Percentiles rank a stretch among this genome's conserved stretches.
Evolutionary conservation across 768 basidiomycete species (phyloP).

Genomic region (Clathrus columnatus): DNA sequence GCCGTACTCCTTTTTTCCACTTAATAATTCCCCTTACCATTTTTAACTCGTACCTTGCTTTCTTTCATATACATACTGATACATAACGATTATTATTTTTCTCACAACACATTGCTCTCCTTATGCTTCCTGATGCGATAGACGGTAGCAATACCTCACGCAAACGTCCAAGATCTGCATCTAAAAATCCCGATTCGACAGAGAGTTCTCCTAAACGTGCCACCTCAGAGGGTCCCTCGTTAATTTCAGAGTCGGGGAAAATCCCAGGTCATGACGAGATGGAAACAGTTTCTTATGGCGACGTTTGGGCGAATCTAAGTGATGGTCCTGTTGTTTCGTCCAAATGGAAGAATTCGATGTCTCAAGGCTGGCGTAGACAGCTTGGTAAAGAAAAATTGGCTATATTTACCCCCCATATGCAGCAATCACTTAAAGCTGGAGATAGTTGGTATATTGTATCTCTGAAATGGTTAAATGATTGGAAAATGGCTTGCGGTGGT

Average conservation of each 20-base stretch:
- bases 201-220: conserved; percentile 64
- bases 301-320: conserved; percentile 35
- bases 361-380: conserved; percentile 18
- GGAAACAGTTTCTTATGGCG: conserved; percentile 6
- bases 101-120: not conserved
- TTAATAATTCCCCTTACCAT: not conserved
- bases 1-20: conserved; percentile 1
- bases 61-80: not conserved
- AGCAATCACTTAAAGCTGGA: conserved; percentile 45
- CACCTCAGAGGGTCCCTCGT: conserved; percentile 53
- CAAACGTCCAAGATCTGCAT: conserved; percentile 23
- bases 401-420: conserved; percentile 39
- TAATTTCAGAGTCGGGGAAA: conserved; percentile 32
- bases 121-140: conserved; percentile 1
- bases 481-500: conserved; percentile 65
- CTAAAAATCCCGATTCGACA: conserved; percentile 16
- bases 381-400: conserved; percentile 40
- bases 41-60: not conserved
- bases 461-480: conserved; percentile 63
- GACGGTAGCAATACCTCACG: conserved; percentile 10
- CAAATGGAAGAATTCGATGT: conserved; percentile 18
- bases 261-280: conserved; percentile 17
- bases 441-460: conserved; percentile 77
- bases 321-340: conserved; percentile 45
- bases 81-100: not conserved